Base-by-base conservation (phyloP, 2,329 filamentous ascomycete genomes). In the Fusarium sambucinum region DNA sequence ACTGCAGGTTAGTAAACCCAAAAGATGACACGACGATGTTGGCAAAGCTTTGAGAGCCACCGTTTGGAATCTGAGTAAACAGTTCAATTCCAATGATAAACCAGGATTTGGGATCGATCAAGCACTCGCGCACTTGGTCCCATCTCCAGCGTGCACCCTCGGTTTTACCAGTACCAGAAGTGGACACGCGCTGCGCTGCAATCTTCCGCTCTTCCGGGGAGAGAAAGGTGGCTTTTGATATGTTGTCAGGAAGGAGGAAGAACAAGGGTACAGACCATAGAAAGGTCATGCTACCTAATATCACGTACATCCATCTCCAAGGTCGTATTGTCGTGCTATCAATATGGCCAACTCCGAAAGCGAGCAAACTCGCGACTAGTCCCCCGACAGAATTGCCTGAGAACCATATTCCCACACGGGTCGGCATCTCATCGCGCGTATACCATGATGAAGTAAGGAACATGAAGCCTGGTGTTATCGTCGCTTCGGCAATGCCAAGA, bases 41-140 rank as follows among this genome's bases (percentile, higher is more conserved):
- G 40, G 84, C 83, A 48, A 89, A 89, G 68, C 83, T 86, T 68
- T 86, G 84, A 1, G 86, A 87, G 25, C 88, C 87, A 32, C 87
- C 87, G 63, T 89, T 90, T 40, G 88, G 87, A 25, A 90, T 88
- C 74, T 87, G 84, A 3, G 82, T 84, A 4, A 85, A 74, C 6
- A 89, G 63, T 23, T 83, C 81, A 23, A 90, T 82, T 3, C 77
- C 78, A 59, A 87, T 81, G 45, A 90, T 81, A 47, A 89, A 77
- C 86, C 86, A 90, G 0, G 86, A 87, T 74, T 89, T 89, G 5
- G 85, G 86, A 66, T 89, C 87, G 12, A 79, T 54, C 0, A 89
- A 73, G 48, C 85, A 87, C 73, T 89, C 87, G 7, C 75, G 59
- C 29, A 82, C 76, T 70, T 90, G 87, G 4, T 81, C 77, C 79